Percentiles rank a stretch among this genome's conserved stretches.
phyloP scores from a whole-genome alignment of 768 basidiomycete species.

The Tylopilus felleus region DNA sequence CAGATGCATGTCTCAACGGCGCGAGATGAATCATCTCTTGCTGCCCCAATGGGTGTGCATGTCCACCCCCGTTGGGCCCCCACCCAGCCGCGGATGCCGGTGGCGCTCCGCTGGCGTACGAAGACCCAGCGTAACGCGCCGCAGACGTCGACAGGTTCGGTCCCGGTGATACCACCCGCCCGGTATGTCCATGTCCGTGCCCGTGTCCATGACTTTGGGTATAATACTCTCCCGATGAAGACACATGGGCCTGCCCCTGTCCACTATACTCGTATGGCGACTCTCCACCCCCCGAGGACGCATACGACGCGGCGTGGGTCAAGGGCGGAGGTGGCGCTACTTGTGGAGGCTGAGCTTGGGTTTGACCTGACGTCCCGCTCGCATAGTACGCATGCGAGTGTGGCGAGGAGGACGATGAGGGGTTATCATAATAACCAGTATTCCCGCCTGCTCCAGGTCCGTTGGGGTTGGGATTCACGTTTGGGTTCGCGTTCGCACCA shows the following conservation, averaged over 20 bases:
- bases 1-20: constrained; percentile 28
- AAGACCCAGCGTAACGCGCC: constrained; percentile 14
- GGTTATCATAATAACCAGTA: constrained; percentile 26
- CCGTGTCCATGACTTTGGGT: constrained; percentile 15
- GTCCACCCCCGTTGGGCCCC: constrained; percentile 15
- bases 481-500: constrained; percentile 23
- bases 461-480: constrained; percentile 7
- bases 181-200: constrained; percentile 11
- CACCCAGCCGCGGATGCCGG: constrained; percentile 11
- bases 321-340: constrained; percentile 14
- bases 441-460: constrained; percentile 12
- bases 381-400: constrained; percentile 22
- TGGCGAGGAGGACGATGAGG: constrained; percentile 21
- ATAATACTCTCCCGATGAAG: constrained; percentile 26
- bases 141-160: constrained; percentile 13
- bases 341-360: constrained; percentile 16
- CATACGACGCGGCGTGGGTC: constrained; percentile 22
- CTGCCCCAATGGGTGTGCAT: constrained; percentile 20
- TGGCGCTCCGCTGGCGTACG: constrained; percentile 8
- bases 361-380: constrained; percentile 16
- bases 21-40: constrained; percentile 36
- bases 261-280: constrained; percentile 24
- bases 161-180: constrained; percentile 19
- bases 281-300: constrained; percentile 21
- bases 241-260: constrained; percentile 19